Conservation (phyloP, 2,329 filamentous ascomycete species). For the Cercospora nicotianae region DNA sequence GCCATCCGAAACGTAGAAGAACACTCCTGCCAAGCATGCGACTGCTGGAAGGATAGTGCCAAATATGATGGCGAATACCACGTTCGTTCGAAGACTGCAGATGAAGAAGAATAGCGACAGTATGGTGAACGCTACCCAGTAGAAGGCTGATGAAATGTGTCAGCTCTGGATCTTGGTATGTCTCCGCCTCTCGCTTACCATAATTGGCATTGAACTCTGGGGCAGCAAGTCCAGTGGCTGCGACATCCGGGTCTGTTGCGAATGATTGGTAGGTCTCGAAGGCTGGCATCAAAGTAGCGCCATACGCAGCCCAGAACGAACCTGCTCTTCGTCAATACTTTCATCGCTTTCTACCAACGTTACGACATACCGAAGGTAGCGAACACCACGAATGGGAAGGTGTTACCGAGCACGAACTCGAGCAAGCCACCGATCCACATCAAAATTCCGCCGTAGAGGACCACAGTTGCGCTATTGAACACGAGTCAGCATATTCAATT, state of each 20-base stretch:
- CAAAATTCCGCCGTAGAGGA: conserved; percentile 26
- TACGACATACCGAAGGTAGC: conserved; percentile 22
- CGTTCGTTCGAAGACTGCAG: conserved; percentile 26
- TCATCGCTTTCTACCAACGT: too few species aligned
- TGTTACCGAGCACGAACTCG: conserved; percentile 29
- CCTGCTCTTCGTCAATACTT: conserved; percentile 14
- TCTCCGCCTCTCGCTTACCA: conserved; percentile 5
- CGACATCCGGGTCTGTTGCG: conserved; percentile 17
- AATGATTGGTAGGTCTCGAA: conserved; percentile 24
- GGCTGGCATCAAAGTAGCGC: conserved; percentile 20
- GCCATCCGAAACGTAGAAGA: conserved; percentile 21
- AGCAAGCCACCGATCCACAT: conserved; percentile 27
- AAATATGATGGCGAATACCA: conserved; percentile 25
- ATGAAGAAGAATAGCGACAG: conserved; percentile 26
- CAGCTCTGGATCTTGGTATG: not conserved
- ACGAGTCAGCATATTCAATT: not conserved
- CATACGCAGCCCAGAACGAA: conserved; percentile 25
- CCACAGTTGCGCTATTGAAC: conserved; percentile 21
- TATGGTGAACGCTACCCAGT: conserved; percentile 27
- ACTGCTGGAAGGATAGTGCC: conserved; percentile 17
- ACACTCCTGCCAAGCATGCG: conserved; percentile 21
- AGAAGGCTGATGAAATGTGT: conserved; percentile 15
- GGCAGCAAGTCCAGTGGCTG: conserved; percentile 13
- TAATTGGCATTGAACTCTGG: conserved; percentile 22
- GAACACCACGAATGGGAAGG: conserved; percentile 29